Evolutionary conservation across 768 basidiomycete genomes (phyloP).

Genomic region (Sistotremastrum suecicum): DNA sequence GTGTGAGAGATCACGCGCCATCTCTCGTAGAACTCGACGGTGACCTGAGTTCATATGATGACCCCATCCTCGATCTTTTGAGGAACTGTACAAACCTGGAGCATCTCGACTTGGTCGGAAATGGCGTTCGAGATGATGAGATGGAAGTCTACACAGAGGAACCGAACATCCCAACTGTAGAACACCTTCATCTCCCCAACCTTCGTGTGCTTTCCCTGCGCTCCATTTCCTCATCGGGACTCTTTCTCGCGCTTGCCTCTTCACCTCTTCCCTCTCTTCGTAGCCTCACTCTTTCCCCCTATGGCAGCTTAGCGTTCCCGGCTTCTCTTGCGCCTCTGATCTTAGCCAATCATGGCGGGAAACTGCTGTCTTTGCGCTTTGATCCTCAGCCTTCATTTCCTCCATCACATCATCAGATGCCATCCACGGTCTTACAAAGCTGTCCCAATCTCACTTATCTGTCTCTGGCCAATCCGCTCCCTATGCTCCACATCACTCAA

Average conservation of each 20-base stretch:
- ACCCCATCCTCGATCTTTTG: constrained; percentile 45
- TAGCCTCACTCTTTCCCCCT: constrained; percentile 59
- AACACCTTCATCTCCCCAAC: constrained; percentile 37
- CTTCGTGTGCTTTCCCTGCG: constrained; percentile 48
- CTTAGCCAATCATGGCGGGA: constrained; percentile 41
- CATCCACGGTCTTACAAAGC: constrained; percentile 28
- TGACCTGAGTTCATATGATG: constrained; percentile 18
- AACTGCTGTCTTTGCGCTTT: constrained; percentile 46
- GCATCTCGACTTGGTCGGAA: constrained; percentile 48
- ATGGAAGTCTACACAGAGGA: constrained; percentile 17
- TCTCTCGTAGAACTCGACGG: constrained; percentile 14
- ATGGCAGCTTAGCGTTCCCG: constrained; percentile 51
- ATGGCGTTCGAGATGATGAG: constrained; percentile 39
- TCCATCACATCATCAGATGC: constrained; percentile 40
- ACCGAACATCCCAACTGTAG: neutral
- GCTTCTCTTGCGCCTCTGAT: constrained; percentile 42
- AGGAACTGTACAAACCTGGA: constrained; percentile 42
- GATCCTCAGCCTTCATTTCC: constrained; percentile 50
- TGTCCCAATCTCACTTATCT: constrained; percentile 51
- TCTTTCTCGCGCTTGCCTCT: constrained; percentile 43
- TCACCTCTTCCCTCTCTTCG: constrained; percentile 48
- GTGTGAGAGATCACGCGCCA: constrained; percentile 35
- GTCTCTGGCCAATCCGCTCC: constrained; percentile 58
- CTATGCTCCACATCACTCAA: constrained; percentile 28
- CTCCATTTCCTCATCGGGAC: constrained; percentile 51